Evolutionary conservation across 2,329 filamentous ascomycete species (phyloP).

Genomic region (Westerdykella aurantiaca): DNA sequence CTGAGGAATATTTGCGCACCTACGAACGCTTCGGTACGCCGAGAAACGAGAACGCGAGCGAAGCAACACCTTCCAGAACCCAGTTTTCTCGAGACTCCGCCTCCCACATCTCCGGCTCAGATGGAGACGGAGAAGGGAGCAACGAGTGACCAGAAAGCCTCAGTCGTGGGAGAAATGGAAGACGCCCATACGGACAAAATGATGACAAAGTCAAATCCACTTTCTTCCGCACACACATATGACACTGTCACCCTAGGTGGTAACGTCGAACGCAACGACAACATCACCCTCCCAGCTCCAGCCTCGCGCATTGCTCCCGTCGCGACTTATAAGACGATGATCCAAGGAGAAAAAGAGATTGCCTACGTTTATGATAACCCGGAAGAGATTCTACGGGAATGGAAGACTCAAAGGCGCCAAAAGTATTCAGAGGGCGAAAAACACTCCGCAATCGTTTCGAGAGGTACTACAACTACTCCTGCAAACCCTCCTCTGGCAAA

Average conservation of each 20-base stretch:
- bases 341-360: conserved; percentile 16
- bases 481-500: neutral
- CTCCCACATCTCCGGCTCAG: neutral
- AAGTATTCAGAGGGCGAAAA: too few species aligned
- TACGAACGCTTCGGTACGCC: too few species aligned
- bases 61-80: neutral
- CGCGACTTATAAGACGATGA: conserved; percentile 1
- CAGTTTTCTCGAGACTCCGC: conserved; percentile 1
- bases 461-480: neutral
- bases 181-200: neutral
- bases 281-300: neutral
- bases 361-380: conserved; percentile 16
- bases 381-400: conserved; percentile 13
- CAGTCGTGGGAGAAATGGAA: neutral
- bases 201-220: neutral
- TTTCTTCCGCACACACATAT: neutral
- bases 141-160: neutral
- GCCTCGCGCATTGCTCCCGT: neutral
- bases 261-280: too few species aligned
- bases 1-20: neutral
- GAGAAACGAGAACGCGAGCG: too few species aligned
- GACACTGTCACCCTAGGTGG: neutral
- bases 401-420: conserved; percentile 1
- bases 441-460: too few species aligned
- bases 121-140: neutral